phyloP scores from a whole-genome alignment of 106 monocot species.

The Platanthera guangdongensis region DNA sequence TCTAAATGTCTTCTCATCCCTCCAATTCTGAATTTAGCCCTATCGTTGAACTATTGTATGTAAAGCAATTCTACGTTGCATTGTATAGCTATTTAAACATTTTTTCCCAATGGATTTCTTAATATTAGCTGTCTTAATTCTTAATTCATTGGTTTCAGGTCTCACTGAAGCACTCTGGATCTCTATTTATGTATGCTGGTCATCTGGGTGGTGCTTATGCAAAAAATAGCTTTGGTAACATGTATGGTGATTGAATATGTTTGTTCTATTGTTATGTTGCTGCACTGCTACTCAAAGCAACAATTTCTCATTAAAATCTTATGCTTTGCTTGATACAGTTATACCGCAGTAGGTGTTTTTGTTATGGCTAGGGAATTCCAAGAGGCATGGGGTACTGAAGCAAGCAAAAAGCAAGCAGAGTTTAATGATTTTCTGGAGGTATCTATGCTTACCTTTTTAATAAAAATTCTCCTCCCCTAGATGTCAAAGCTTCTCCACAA shows the following conservation, averaged over 20 bases:
- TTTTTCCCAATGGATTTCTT: neutral
- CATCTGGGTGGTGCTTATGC: conserved; percentile 98
- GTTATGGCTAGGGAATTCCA: conserved; percentile 74
- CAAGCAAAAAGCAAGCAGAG: conserved; percentile 61
- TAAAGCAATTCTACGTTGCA: neutral
- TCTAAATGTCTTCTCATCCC: too few species aligned
- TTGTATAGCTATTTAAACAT: neutral
- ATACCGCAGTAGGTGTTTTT: conserved; percentile 99
- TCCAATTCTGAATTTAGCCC: too few species aligned
- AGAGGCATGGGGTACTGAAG: conserved; percentile 85
- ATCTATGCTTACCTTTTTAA: neutral
- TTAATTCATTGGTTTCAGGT: conserved; percentile 38
- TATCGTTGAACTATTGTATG: neutral
- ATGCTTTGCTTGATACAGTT: conserved; percentile 39
- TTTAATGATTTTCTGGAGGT: conserved; percentile 97
- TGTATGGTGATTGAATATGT: conserved; percentile 32
- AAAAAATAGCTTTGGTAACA: conserved; percentile 96
- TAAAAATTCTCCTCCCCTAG: neutral
- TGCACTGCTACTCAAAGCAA: neutral
- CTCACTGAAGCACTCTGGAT: conserved; percentile 95
- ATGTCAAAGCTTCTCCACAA: neutral
- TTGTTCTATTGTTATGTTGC: conserved; percentile 2
- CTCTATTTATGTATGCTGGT: conserved; percentile 99
- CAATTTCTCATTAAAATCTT: neutral
- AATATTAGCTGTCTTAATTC: neutral